Conservation (phyloP, 192 early-diverging fungal species). For the Phlyctochytrium planicorne region DNA sequence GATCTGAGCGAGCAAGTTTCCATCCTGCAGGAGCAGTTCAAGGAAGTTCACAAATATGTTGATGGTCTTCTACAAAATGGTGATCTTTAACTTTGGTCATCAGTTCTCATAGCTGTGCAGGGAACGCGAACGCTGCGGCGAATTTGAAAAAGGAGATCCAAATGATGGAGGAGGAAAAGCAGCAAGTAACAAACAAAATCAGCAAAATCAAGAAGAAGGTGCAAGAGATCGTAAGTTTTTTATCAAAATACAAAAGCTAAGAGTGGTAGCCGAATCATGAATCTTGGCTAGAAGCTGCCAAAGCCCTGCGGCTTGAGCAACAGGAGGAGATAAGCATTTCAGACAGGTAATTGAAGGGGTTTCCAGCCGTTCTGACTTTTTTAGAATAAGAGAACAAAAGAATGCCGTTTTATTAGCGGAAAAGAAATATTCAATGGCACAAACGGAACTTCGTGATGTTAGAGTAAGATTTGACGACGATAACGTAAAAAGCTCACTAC, state of each 20-base stretch:
- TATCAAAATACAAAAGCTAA: neutral
- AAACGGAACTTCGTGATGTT: conserved; percentile 49
- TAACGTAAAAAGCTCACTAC: neutral
- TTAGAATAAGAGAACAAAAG: conserved; percentile 52
- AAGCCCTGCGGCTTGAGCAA: conserved; percentile 52
- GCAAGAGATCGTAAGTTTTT: conserved; percentile 50
- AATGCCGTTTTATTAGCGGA: conserved; percentile 40
- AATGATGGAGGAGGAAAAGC: conserved; percentile 66
- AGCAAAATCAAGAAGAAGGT: conserved; percentile 50
- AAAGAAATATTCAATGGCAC: conserved; percentile 31
- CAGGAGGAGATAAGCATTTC: conserved; percentile 38
- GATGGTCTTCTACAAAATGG: conserved; percentile 44
- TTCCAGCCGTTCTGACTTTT: neutral
- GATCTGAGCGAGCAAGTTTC: conserved; percentile 48
- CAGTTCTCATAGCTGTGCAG: neutral
- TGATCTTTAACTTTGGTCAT: conserved; percentile 1
- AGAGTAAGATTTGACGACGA: conserved; percentile 27
- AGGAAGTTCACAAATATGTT: conserved; percentile 48
- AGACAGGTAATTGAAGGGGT: conserved; percentile 36
- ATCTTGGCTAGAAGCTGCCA: conserved; percentile 59
- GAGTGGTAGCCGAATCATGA: conserved; percentile 51
- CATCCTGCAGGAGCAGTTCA: conserved; percentile 53
- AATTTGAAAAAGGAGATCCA: conserved; percentile 57
- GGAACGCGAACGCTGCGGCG: conserved; percentile 36
- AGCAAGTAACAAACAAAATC: conserved; percentile 56